Evolutionary conservation across 1,284 basidiomycete genomes (phyloP), one percentile per base, ranked within the genome.

Genomic region (Paramarasmius palmivorus): DNA sequence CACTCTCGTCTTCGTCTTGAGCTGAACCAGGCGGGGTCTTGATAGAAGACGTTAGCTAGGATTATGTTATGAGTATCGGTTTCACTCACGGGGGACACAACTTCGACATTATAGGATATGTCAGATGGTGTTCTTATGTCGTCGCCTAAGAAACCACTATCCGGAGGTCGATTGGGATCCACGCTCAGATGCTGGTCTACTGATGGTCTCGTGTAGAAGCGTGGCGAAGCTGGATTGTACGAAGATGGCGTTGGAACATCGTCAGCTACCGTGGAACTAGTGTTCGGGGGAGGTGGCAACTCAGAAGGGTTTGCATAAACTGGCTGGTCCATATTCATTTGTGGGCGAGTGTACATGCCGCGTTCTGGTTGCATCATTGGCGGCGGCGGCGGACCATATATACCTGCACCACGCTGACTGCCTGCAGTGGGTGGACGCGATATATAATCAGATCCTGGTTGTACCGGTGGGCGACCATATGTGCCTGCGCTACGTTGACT

Each of bases 1-100:
- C 37, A 6, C 47, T 42, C 22, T 52, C 50, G 2, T 35, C 46
- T 25, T 25, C 54, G 38, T 41, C 46, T 7, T 40, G 45, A 25
- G 49, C 44, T 15, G 54, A 55, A 20, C 49, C 54, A 17, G 54
- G 54, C 6, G 54, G 54, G 10, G 54, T 55, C 54, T 55, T 44
- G 8, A 35, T 3, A 22, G 17, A 7, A 25, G 45, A 50, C 29
- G 6, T n/a, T 14, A 46, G 26, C 19, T 15, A 12, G 3, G 23
- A 5, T 32, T 17, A 38, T 5, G 22, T 4, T 40, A 23, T 32
- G 20, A 50, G 19, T 36, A 25, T 19, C 15, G n/a, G 2, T 19
- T n/a, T 10, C 37, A 17, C 23, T 22, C 14, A 54, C 36, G 17
- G 37, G 39, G 14, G 25, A 23, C 9, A 50, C 49, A 23, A 50